Conservation (phyloP, 2,329 filamentous ascomycete species). For the Penicillium sp. region DNA sequence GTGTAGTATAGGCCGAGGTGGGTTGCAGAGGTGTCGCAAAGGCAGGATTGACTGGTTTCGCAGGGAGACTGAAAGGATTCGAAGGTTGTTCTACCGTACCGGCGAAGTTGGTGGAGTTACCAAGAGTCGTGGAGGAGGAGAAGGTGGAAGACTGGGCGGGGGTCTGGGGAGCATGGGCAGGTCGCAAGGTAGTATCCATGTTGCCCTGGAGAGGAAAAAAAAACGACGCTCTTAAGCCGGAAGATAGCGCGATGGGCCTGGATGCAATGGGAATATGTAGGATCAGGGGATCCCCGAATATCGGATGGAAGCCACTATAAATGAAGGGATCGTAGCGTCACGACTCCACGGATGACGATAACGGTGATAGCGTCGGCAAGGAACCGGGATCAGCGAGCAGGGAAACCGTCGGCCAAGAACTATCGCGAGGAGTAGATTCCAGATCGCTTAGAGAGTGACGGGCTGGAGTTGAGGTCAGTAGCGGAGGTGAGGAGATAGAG, state of each 20-base stretch:
- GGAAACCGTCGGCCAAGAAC: constrained; percentile 10
- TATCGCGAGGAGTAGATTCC: neutral
- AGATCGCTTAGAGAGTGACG: constrained; percentile 21
- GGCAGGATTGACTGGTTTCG: constrained; percentile 23
- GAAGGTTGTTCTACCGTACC: constrained; percentile 19
- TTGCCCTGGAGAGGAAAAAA: constrained; percentile 5
- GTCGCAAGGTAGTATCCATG: constrained; percentile 29
- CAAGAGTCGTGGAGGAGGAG: constrained; percentile 20
- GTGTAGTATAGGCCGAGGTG: constrained; percentile 20
- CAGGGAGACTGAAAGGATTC: constrained; percentile 22
- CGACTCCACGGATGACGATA: constrained; percentile 22
- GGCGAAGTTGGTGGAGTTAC: constrained; percentile 18
- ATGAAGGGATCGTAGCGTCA: constrained; percentile 16
- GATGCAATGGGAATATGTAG: constrained; percentile 5
- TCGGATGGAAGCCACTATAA: constrained; percentile 16
- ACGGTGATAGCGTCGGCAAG: constrained; percentile 19
- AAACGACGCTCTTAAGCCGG: neutral
- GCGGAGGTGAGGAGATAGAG: neutral
- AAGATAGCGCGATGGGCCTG: neutral
- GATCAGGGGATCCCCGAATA: constrained; percentile 13
- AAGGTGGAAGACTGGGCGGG: constrained; percentile 22
- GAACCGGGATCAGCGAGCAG: constrained; percentile 5
- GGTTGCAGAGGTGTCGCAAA: constrained; percentile 26
- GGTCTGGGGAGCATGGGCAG: constrained; percentile 26
- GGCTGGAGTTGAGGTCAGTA: neutral